Evolutionary conservation across 805 yeast genomes (phyloP).

Genomic region (Dipodascus albidus): DNA sequence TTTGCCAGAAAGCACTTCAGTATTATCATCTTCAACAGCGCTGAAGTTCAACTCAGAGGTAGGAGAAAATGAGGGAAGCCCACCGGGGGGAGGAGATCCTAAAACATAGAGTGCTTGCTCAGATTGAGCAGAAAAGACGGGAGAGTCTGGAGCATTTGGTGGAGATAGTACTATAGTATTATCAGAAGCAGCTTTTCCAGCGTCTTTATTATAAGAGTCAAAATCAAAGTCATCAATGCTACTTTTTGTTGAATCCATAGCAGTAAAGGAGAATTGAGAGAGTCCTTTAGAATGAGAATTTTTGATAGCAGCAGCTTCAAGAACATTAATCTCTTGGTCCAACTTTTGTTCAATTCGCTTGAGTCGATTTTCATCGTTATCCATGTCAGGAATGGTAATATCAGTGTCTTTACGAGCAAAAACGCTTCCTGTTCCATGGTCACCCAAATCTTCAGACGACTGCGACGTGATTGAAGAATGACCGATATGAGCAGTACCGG

Average conservation of each 20-base stretch:
- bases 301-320: background rate
- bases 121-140: background rate
- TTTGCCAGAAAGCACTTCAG: too few relatives aligned
- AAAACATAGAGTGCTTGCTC: too few relatives aligned
- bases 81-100: too few relatives aligned
- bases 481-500: background rate
- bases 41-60: background rate
- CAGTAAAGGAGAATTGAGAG: background rate
- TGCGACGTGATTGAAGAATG: background rate
- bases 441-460: background rate
- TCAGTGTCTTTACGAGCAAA: background rate
- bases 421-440: background rate
- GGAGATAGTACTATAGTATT: background rate
- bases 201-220: background rate
- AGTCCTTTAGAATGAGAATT: background rate
- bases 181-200: background rate
- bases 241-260: background rate
- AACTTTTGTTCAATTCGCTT: background rate
- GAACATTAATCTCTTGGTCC: background rate
- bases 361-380: background rate
- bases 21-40: background rate
- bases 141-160: background rate
- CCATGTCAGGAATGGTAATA: background rate
- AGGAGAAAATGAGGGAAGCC: too few relatives aligned
- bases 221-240: background rate